Base-by-base conservation (phyloP, 1,284 basidiomycete species). In the Abortiporus biennis region DNA sequence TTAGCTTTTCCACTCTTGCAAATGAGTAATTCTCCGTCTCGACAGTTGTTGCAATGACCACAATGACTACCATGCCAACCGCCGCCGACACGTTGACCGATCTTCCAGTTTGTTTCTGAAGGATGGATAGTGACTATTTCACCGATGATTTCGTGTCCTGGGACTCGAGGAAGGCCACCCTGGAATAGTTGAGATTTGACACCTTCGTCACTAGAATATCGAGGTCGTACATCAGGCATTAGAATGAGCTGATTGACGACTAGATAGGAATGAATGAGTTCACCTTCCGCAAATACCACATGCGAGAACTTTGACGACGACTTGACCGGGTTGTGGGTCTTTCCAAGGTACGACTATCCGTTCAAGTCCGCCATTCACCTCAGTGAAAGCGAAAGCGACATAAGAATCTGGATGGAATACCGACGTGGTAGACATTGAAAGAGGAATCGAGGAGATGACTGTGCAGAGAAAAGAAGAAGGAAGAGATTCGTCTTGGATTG, bases 241-340 rank as follows among this genome's bases (percentile, higher is more conserved):
- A 30, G 6, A 29, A 29, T 29, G 27, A 29, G 24, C 33, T 13
- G 23, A n/a, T n/a, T 3, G 11, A 33, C 3, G 15, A 19, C 19
- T 6, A 38, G n/a, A n/a, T n/a, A n/a, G n/a, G n/a, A n/a, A n/a
- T n/a, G n/a, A n/a, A n/a, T n/a, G n/a, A n/a, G n/a, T 19, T 30
- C 27, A 54, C 54, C 49, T 55, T 15, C 42, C 41, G 46, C 64
- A 65, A 1, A 48, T 36, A 15, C 47, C 47, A 47, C 59, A 54
- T 17, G 55, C 57, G 24, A 55, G 47, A 16, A 58, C 56, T 48
- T 65, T 65, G 54, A 65, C 50, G 40, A 62, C 51, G 33, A 67
- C 45, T 39, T 66, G 47, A 11, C 61, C 61, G 0, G 38, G 44
- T 17, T 55, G 16, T 2, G 65, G 64, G 37, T 55, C 48, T 46